Conservation (phyloP, 2,329 filamentous ascomycete species). For the Aspergillus fumigatus region DNA sequence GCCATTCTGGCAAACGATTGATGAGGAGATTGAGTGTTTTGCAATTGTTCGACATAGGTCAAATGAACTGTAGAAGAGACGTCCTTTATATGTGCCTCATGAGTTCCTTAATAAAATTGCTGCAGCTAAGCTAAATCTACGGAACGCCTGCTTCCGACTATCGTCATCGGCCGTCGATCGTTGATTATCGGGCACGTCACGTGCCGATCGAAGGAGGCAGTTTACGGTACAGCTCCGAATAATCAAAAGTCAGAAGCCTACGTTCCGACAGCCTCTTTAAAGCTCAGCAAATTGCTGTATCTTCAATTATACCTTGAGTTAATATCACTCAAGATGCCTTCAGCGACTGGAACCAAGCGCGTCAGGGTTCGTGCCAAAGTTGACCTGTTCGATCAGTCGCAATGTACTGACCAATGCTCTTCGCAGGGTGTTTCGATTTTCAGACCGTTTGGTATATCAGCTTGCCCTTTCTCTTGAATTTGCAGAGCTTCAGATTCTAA, state of each 20-base stretch:
- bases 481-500: neutral
- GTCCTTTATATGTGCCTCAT: neutral
- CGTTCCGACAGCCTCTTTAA: neutral
- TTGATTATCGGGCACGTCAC: neutral
- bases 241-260: neutral
- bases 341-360: constrained; percentile 51
- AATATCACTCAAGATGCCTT: constrained; percentile 42
- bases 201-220: neutral
- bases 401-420: constrained; percentile 17
- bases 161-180: neutral
- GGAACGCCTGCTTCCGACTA: neutral
- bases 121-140: neutral
- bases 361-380: constrained; percentile 39
- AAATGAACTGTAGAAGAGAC: neutral
- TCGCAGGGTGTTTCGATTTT: constrained; percentile 43
- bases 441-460: constrained; percentile 42
- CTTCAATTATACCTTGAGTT: neutral
- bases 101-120: neutral
- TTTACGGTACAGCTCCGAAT: neutral
- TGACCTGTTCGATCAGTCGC: neutral
- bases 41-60: neutral
- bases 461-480: neutral
- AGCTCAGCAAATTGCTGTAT: neutral
- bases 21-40: neutral
- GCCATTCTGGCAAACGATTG: constrained; percentile 37